These are phyloP conservation scores for Filosporella fistucella DNA, from an alignment of 495 filamentous ascomycete genomes.

Conservation along the genomic window DNA sequence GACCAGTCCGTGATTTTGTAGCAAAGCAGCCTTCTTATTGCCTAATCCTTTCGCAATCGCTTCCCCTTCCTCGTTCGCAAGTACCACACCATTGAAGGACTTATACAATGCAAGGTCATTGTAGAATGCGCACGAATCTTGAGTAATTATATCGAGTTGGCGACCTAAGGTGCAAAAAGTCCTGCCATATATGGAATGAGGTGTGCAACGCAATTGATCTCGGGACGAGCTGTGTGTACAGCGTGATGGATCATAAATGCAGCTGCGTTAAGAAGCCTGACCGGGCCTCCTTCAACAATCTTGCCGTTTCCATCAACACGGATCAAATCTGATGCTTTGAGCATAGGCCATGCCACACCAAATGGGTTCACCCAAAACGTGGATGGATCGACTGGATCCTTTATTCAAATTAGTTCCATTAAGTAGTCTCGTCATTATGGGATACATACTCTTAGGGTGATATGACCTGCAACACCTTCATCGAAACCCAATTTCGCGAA, in stretches of 20 bases:
- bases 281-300: conserved; percentile 62
- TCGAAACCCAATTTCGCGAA: conserved; percentile 69
- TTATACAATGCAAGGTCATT: conserved; percentile 33
- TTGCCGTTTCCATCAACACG: conserved; percentile 60
- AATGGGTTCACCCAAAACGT: conserved; percentile 84
- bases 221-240: conserved; percentile 65
- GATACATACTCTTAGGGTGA: conserved; percentile 42
- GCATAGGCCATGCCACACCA: conserved; percentile 64
- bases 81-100: conserved; percentile 68
- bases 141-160: conserved; percentile 66
- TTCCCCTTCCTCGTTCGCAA: conserved; percentile 64
- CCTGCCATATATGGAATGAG: conserved; percentile 66
- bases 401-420: conserved; percentile 2
- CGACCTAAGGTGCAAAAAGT: conserved; percentile 63
- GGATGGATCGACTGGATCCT: conserved; percentile 62
- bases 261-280: conserved; percentile 61
- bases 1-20: conserved; percentile 61
- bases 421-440: not conserved
- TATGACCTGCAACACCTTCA: conserved; percentile 53
- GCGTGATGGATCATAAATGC: conserved; percentile 64
- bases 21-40: conserved; percentile 61
- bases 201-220: conserved; percentile 70
- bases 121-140: conserved; percentile 67
- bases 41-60: conserved; percentile 62
- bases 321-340: conserved; percentile 69